Conservation (phyloP, 2,329 filamentous ascomycete species). For the Alternaria sp. region DNA sequence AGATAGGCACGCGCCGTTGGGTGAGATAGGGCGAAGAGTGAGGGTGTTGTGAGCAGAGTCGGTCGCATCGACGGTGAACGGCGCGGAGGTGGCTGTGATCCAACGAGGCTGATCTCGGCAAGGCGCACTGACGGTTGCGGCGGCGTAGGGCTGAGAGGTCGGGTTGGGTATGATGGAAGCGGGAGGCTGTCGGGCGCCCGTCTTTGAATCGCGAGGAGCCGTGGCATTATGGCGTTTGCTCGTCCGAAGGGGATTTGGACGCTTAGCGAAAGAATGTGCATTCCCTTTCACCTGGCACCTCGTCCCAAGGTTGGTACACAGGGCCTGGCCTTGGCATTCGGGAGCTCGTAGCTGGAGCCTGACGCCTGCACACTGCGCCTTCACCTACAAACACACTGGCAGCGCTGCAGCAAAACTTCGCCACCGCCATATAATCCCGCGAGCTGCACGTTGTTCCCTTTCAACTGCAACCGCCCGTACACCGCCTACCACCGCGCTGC, state of each 20-base stretch:
- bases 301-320: constrained; percentile 2
- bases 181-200: background rate
- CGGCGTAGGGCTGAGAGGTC: constrained; percentile 26
- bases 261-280: background rate
- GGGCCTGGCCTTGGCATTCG: constrained; percentile 18
- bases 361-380: constrained; percentile 10
- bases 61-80: constrained; percentile 23
- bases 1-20: constrained; percentile 29
- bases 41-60: constrained; percentile 17
- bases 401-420: constrained; percentile 2
- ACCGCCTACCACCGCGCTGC: background rate
- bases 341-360: constrained; percentile 21
- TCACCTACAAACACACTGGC: background rate
- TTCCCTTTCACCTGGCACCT: background rate
- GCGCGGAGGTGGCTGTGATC: constrained; percentile 29
- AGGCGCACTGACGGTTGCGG: constrained; percentile 25
- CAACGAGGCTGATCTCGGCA: constrained; percentile 22
- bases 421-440: constrained; percentile 2
- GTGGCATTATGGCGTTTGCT: background rate
- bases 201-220: background rate
- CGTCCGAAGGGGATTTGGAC: background rate
- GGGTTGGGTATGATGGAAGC: constrained; percentile 3
- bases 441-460: constrained; percentile 8
- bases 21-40: constrained; percentile 15
- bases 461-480: background rate